Conservation (phyloP, 768 basidiomycete genomes). For the Amanita pseudoporphyria region DNA sequence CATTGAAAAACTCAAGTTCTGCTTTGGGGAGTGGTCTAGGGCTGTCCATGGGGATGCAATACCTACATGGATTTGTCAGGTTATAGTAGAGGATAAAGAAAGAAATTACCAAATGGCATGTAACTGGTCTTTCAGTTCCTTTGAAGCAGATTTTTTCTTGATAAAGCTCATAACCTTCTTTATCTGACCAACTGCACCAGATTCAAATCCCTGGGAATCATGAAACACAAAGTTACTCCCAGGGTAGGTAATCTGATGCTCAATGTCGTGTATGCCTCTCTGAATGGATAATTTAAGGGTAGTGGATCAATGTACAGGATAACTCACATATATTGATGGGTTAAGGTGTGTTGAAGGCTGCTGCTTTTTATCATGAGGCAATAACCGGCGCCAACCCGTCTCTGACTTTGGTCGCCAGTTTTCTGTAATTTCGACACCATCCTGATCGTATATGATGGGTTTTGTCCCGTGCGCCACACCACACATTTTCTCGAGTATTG, state of each 20-base stretch:
- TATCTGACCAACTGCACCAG: constrained; percentile 21
- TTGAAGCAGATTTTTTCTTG: constrained; percentile 11
- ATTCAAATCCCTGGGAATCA: constrained; percentile 31
- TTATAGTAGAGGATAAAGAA: neutral
- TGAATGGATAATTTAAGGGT: constrained; percentile 9
- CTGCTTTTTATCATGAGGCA: too few relatives aligned
- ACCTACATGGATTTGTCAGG: constrained; percentile 19
- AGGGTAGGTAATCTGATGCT: constrained; percentile 19
- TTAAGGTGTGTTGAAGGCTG: neutral
- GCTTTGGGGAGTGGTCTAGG: constrained; percentile 17
- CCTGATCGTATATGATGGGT: constrained; percentile 17
- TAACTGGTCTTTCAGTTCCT: constrained; percentile 17
- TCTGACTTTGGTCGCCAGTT: neutral
- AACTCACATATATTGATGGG: constrained; percentile 11
- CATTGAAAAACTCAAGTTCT: constrained; percentile 23
- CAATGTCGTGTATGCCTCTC: constrained; percentile 27
- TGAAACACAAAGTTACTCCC: constrained; percentile 30
- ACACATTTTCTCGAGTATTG: constrained; percentile 26
- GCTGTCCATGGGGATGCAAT: constrained; percentile 23
- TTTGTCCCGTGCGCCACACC: constrained; percentile 18
- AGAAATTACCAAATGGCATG: constrained; percentile 28
- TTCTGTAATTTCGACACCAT: constrained; percentile 6
- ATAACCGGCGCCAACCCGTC: neutral
- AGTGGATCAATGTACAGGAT: neutral
- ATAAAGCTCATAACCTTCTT: constrained; percentile 23